Evolutionary conservation across 768 basidiomycete genomes (phyloP), one percentile per base, ranked within the genome.

Genomic region (Austroboletus eburneus): DNA sequence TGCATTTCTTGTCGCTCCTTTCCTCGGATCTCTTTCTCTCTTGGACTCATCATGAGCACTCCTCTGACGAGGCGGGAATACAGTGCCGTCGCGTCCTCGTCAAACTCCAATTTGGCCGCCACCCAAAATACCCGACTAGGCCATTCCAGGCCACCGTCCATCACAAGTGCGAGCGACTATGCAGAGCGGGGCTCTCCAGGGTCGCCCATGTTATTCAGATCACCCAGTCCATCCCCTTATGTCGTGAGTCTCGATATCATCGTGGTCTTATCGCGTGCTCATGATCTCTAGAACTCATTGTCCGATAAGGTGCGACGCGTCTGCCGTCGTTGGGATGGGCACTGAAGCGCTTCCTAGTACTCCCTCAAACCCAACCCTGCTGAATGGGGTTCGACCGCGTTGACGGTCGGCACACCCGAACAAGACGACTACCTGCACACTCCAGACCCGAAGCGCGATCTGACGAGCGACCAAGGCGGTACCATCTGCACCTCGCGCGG

Each of bases 341-440:
- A 10, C 34, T 35, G 16, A 18, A 35, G 5, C 4, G 34, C 34
- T 5, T 4, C 34, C 27, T 40, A 76, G 74, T 76, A 64, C 57
- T 56, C 68, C 8, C 58, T 76, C 47, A 54, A 62, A 8, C 57
- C 72, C 4, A 63, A 73, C 46, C 77, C 79, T 18, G 72, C 77
- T 1, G 70, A 70, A 22, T 68, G 77, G 70, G 81, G 79, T 62
- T 67, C 73, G 4, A 57, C 68, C 30, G 69, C 76, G 3, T 58
- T 78, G n/a, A 54, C 56, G 23, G 58, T 75, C 50, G 69, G 70
- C 33, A 57, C 56, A 0, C 70, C 72, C n/a, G 83, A 85, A 45
- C 70, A 75, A 0, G 83, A 86, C 51, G 84, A 86, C 56, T 65
- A 72, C 41, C 70, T 86, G 3, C 84, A 86, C 56, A 80, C 78